Percentiles rank a stretch among this genome's conserved stretches.
phyloP scores from a whole-genome alignment of 805 yeast genomes.

The Cyberlindnera galapagoensis region DNA sequence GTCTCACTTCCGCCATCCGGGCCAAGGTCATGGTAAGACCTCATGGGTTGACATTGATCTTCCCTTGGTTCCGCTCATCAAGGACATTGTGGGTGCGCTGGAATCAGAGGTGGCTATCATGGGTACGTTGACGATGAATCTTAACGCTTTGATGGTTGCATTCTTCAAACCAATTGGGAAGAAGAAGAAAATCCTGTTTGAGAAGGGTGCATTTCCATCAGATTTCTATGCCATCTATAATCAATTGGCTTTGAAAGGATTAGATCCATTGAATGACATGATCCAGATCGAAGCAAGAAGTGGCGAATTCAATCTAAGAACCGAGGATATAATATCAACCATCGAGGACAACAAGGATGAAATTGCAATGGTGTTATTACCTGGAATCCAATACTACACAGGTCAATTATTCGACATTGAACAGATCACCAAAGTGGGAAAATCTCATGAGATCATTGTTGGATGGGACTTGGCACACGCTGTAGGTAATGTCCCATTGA shows the following conservation, averaged over 20 bases:
- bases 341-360: slow-evolving; percentile 53
- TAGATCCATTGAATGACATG: slow-evolving; percentile 43
- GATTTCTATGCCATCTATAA: slow-evolving; percentile 83
- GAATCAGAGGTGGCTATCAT: slow-evolving; percentile 77
- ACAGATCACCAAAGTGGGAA: slow-evolving; percentile 60
- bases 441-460: slow-evolving; percentile 44
- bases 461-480: slow-evolving; percentile 98
- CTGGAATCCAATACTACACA: slow-evolving; percentile 89
- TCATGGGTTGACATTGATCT: slow-evolving; percentile 83
- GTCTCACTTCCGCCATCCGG: slow-evolving; percentile 72
- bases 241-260: slow-evolving; percentile 58
- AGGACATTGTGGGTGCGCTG: slow-evolving; percentile 71
- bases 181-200: slow-evolving; percentile 70
- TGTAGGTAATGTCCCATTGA: slow-evolving; percentile 74
- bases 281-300: slow-evolving; percentile 57
- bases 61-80: slow-evolving; percentile 62
- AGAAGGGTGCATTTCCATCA: slow-evolving; percentile 85
- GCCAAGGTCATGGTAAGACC: slow-evolving; percentile 38
- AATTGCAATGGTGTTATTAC: slow-evolving; percentile 68
- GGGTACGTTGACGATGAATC: slow-evolving; percentile 79
- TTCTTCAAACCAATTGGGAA: slow-evolving; percentile 64
- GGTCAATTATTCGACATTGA: slow-evolving; percentile 82
- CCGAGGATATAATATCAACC: slow-evolving; percentile 52
- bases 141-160: slow-evolving; percentile 65
- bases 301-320: slow-evolving; percentile 50